phyloP scores from a whole-genome alignment of 768 basidiomycete species.

The Trametes punicea region DNA sequence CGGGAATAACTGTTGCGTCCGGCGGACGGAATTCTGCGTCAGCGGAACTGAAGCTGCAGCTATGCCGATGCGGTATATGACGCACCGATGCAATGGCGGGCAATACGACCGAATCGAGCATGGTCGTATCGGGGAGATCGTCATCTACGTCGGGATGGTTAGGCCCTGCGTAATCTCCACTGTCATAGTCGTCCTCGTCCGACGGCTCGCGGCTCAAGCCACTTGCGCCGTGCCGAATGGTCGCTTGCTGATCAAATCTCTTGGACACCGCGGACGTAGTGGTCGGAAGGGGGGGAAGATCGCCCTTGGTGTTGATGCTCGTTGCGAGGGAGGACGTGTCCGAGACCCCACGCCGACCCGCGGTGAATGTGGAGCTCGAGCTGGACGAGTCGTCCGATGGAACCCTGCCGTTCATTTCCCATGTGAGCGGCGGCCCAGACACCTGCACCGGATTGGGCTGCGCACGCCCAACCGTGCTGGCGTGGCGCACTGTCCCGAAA shows the following conservation, averaged over 20 bases:
- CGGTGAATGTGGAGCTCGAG: constrained; percentile 33
- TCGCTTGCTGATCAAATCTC: constrained; percentile 57
- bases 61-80: constrained; percentile 11
- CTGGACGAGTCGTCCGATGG: constrained; percentile 40
- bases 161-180: constrained; percentile 51
- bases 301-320: constrained; percentile 50
- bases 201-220: constrained; percentile 45
- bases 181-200: constrained; percentile 50
- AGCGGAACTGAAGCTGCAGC: neutral
- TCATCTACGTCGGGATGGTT: constrained; percentile 35
- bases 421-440: constrained; percentile 70
- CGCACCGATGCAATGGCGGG: constrained; percentile 95
- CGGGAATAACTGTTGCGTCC: constrained; percentile 69
- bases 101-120: constrained; percentile 92
- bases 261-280: constrained; percentile 30
- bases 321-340: constrained; percentile 34
- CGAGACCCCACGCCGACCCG: constrained; percentile 20
- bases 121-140: constrained; percentile 73
- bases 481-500: constrained; percentile 91
- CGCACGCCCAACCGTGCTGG: constrained; percentile 67
- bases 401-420: constrained; percentile 67
- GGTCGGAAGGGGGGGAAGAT: constrained; percentile 55
- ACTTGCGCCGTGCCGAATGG: constrained; percentile 40
- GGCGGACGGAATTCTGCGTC: neutral
- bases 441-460: constrained; percentile 49